A percentile compares a stretch with the other conserved stretches of the same genome.
Evolutionary conservation across 441 rosid genomes (phyloP).

Genomic region (Geranium incanum): DNA sequence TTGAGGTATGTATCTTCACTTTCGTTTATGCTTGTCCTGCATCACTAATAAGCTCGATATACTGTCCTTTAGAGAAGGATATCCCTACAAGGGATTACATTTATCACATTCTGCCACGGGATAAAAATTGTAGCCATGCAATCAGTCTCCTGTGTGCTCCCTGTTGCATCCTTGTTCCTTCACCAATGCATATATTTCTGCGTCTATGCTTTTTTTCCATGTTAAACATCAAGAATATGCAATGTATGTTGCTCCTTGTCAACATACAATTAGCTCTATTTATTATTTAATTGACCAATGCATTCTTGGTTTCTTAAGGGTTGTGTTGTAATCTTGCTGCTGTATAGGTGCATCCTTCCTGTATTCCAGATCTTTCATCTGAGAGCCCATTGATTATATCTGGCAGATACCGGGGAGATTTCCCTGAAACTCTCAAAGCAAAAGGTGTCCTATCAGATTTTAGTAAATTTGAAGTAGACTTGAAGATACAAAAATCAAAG

Average conservation of each 20-base stretch:
- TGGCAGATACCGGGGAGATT: conserved; percentile 67
- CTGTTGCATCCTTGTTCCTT: neutral
- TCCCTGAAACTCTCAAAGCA: conserved; percentile 54
- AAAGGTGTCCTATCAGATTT: conserved; percentile 62
- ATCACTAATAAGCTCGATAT: conserved; percentile 1
- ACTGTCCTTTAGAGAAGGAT: neutral
- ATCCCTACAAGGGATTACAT: neutral
- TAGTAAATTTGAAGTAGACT: conserved; percentile 43
- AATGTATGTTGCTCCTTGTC: neutral
- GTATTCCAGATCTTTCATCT: conserved; percentile 68
- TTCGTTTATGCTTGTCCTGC: conserved; percentile 8
- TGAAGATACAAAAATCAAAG: conserved; percentile 52
- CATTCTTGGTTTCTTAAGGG: conserved; percentile 16
- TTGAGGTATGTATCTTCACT: conserved; percentile 54
- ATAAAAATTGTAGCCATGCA: neutral
- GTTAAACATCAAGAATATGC: neutral
- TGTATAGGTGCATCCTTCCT: conserved; percentile 54
- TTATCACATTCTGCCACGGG: neutral
- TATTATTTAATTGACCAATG: neutral
- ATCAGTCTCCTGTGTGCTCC: neutral
- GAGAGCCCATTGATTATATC: conserved; percentile 48
- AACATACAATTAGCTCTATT: neutral
- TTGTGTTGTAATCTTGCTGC: conserved; percentile 15
- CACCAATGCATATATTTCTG: neutral
- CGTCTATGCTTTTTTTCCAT: neutral